Base-by-base conservation (phyloP, 768 basidiomycete genomes). In the Holtermannia corniformis region DNA sequence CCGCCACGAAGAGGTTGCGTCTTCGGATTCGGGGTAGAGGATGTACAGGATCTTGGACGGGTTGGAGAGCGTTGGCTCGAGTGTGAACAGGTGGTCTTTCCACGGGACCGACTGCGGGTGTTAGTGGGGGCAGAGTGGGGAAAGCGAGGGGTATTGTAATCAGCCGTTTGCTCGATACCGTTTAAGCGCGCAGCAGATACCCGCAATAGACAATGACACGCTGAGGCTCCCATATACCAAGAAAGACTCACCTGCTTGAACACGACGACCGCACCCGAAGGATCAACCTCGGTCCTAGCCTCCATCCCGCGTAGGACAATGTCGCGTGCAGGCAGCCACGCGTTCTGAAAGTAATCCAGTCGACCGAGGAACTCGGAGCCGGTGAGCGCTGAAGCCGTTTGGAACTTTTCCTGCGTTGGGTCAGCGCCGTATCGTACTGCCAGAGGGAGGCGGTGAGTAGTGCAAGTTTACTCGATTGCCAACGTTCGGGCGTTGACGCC, bases 301-400 rank as follows among this genome's bases (percentile, higher is more conserved):
- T 78, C 71, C 37, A 83, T 71, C 2, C 83, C 80, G 3, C 79
- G 79, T 21, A 75, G 65, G 41, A 97, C 84, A 21, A 95, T 74
- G 60, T 85, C 83, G 49, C 91, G 78, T 5, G 90, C 93, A 27
- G 93, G 91, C 44, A 97, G 75, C 93, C 93, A 99, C 20, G 89
- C 84, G 32, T 86, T 81, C 44, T 81, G 79, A 63, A 89, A 88
- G 74, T 87, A 92, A 61, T 83, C 79, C 27, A 99, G 74, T 53
- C 83, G 80, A 14, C 76, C 78, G 14, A 86, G 65, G 67, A 99
- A 95, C 72, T 97, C 95, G 55, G 78, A 76, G 4, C 95, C 93
- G 0, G 90, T 81, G 37, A 97, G 74, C 28, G 73, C 72, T 3
- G 90, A 95, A 1, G 95, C 93, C 58, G 81, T 79, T 49, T 74